Base-by-base conservation (phyloP, 164 flowering plant genomes). In the Paratinospora sagittata region DNA sequence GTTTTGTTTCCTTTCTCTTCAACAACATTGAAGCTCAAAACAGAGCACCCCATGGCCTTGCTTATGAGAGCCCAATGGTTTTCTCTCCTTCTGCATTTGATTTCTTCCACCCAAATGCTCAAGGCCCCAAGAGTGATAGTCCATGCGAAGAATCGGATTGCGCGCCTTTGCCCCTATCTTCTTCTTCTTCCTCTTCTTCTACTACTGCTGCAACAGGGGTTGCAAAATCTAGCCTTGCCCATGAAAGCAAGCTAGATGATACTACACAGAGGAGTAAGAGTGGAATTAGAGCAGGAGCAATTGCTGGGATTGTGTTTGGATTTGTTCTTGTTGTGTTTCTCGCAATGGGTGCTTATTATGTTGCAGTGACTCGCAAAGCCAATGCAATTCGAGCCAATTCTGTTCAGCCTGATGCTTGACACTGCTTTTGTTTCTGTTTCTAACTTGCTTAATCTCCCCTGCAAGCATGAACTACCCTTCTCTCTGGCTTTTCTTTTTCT, bases 61-160 rank as follows among this genome's bases (percentile, higher is more conserved):
- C 71, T 12, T 71, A 86, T n/a, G 89, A 85, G 76, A 84, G 57
- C 70, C 93, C 96, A 1, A 34, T 80, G 43, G 83, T 88, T 0
- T 78, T 93, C 64, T 80, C 98, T 0, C 98, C 97, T 11, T 76
- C 86, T 10, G 91, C 96, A 62, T 76, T 74, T 23, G 87, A 85
- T 0, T 90, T 90, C 80, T 93, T 93, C 84, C 89, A 93, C 70
- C 92, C 96, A 0, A 75, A 81, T 33, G 52, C 76, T 5, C 72
- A 76, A 19, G 43, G 55, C 6, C 74, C 81, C 1, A 64, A 27
- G 1, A 43, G 43, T 26, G 67, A 62, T 13, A 65, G 67, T 37
- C 74, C 80, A 0, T 82, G 83, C 58, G 72, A 72, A 8, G 66
- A 36, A 24, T 74, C 87, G 9, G 57, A 63, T 61, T 82, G 90